These are phyloP conservation scores for Cladophialophora chaetospira DNA, from an alignment of 2,329 filamentous ascomycete species.

Conservation along the genomic window DNA sequence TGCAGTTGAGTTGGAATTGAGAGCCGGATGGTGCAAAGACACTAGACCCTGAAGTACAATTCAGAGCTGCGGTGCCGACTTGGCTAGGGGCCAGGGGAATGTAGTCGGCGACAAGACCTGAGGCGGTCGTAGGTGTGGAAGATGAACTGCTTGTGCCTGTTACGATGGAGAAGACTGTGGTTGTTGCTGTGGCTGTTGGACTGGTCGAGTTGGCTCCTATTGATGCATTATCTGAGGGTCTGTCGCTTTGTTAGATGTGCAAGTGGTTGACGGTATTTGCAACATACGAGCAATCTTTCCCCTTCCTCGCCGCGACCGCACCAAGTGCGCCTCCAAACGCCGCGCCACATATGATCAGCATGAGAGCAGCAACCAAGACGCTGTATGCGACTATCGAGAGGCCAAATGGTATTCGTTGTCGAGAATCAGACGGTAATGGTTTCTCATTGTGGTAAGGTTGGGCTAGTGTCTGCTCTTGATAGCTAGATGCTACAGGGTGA, in stretches of 20 bases:
- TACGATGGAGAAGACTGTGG: neutral
- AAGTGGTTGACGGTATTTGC: neutral
- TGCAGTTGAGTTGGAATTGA: neutral
- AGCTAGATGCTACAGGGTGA: neutral
- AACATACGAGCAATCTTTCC: neutral
- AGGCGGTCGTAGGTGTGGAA: neutral
- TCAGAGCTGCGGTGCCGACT: neutral
- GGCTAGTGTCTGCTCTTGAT: neutral
- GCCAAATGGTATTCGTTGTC: neutral
- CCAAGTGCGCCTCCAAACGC: neutral
- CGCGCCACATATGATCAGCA: neutral
- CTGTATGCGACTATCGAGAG: neutral
- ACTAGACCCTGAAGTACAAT: neutral
- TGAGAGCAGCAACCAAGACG: neutral
- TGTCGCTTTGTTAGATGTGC: neutral
- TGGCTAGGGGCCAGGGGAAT: neutral
- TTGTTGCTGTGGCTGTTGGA: neutral
- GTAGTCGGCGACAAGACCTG: neutral
- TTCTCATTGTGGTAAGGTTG: neutral
- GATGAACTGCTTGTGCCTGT: neutral
- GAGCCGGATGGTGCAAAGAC: neutral
- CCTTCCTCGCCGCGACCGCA: neutral
- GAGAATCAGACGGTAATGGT: neutral
- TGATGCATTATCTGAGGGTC: neutral
- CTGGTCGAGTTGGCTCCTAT: neutral